phyloP scores from a whole-genome alignment of 306 rosid genomes.

The Inga oerstediana region DNA sequence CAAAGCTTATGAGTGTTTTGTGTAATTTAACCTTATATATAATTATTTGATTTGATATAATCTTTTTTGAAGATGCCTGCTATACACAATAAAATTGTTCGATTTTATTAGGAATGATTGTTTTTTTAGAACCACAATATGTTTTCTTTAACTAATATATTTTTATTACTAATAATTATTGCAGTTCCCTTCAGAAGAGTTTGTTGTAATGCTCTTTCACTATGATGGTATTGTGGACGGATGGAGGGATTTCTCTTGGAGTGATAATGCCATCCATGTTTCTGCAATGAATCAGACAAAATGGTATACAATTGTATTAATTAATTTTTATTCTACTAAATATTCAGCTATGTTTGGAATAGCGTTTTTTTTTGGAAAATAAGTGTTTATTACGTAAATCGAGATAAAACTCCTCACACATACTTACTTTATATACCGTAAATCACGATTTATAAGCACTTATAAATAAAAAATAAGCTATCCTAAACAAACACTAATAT shows the following conservation, averaged over 20 bases:
- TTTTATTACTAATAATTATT: neutral
- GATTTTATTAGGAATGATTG: neutral
- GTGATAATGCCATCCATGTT: slow-evolving; percentile 53
- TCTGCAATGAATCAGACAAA: slow-evolving; percentile 70
- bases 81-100: too few species aligned
- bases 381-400: too few species aligned
- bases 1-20: too few species aligned
- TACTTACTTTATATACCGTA: too few species aligned
- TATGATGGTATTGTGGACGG: slow-evolving; percentile 62
- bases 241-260: slow-evolving; percentile 60
- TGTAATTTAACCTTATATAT: neutral
- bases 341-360: too few species aligned
- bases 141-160: slow-evolving; percentile 12
- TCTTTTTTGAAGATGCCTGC: too few species aligned
- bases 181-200: slow-evolving; percentile 56
- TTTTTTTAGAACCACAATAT: neutral
- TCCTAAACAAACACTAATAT: too few species aligned
- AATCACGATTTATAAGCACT: too few species aligned
- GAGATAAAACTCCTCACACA: too few species aligned
- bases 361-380: too few species aligned
- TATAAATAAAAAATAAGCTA: too few species aligned
- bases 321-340: neutral
- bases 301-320: slow-evolving; percentile 41
- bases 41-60: neutral
- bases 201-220: slow-evolving; percentile 65